Conservation (phyloP, 2,329 filamentous ascomycete genomes). For the Epichloe hybrida region DNA sequence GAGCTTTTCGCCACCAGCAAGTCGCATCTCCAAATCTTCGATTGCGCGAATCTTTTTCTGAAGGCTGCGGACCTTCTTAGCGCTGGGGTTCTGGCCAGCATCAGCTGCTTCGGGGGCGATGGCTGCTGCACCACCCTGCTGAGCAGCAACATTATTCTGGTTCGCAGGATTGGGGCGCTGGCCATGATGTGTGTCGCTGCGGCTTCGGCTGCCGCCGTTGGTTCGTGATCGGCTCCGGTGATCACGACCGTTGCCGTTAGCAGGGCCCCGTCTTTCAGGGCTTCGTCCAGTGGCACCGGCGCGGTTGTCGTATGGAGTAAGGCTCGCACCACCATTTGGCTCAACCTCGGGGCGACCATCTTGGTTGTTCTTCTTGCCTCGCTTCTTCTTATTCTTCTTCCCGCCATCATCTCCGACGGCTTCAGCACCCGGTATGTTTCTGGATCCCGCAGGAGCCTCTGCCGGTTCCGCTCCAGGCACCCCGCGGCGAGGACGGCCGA, state of each 20-base stretch:
- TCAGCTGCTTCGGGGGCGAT: constrained; percentile 21
- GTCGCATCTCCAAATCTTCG: constrained; percentile 94
- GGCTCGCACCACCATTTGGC: constrained; percentile 31
- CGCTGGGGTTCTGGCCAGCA: constrained; percentile 52
- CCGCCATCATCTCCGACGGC: constrained; percentile 54
- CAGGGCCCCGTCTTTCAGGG: constrained; percentile 48
- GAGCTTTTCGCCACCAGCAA: constrained; percentile 86
- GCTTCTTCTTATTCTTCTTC: constrained; percentile 97
- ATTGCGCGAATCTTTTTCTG: constrained; percentile 97
- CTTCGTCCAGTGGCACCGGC: constrained; percentile 36
- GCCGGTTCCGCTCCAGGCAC: constrained; percentile 77
- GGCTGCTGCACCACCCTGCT: constrained; percentile 31
- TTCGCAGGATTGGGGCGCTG: constrained; percentile 15
- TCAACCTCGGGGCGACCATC: constrained; percentile 43
- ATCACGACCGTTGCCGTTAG: constrained; percentile 23
- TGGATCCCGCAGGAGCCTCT: constrained; percentile 53
- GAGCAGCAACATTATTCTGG: constrained; percentile 11
- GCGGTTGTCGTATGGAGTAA: constrained; percentile 28
- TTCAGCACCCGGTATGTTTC: constrained; percentile 51
- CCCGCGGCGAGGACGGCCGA: constrained; percentile 59
- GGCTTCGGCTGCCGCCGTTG: constrained; percentile 37
- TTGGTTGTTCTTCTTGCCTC: constrained; percentile 79
- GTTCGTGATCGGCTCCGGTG: constrained; percentile 45
- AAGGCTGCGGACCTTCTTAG: constrained; percentile 88
- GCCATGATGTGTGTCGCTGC: constrained; percentile 35